These are phyloP conservation scores for Lactarius pseudohatsudake DNA, from an alignment of 768 basidiomycete species.

Conservation along the genomic window DNA sequence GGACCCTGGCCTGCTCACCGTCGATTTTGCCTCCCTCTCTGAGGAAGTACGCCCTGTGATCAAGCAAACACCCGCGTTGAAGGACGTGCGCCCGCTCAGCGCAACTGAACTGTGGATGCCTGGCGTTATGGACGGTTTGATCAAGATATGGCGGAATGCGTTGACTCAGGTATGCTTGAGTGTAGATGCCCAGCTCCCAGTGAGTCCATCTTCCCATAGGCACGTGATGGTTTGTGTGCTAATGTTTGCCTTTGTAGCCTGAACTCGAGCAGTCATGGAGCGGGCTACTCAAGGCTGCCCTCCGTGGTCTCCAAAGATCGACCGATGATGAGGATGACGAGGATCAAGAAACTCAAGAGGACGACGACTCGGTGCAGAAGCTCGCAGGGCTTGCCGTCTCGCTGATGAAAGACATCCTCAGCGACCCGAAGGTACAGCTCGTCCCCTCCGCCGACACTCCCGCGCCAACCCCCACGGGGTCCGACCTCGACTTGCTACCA, in stretches of 20 bases:
- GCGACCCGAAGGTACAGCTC: slow-evolving; percentile 22
- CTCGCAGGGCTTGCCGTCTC: slow-evolving; percentile 28
- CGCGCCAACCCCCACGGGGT: neutral
- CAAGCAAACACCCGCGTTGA: slow-evolving; percentile 51
- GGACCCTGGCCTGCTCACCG: slow-evolving; percentile 53
- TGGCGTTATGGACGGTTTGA: slow-evolving; percentile 53
- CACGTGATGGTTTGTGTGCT: neutral
- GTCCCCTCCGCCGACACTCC: slow-evolving; percentile 18
- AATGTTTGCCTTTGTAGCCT: slow-evolving; percentile 34
- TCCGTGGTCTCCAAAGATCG: slow-evolving; percentile 45
- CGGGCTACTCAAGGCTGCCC: slow-evolving; percentile 52
- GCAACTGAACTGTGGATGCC: slow-evolving; percentile 53
- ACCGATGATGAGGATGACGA: slow-evolving; percentile 3
- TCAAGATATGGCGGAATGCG: slow-evolving; percentile 54
- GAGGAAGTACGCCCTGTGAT: slow-evolving; percentile 51
- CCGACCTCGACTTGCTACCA: slow-evolving; percentile 23
- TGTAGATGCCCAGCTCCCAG: slow-evolving; percentile 49
- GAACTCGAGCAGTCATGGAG: slow-evolving; percentile 59
- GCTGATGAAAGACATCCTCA: slow-evolving; percentile 24
- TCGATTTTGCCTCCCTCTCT: slow-evolving; percentile 50
- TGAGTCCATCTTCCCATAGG: slow-evolving; percentile 36
- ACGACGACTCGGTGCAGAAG: slow-evolving; percentile 35
- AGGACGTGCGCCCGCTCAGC: slow-evolving; percentile 58
- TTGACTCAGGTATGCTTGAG: slow-evolving; percentile 46
- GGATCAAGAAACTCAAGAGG: slow-evolving; percentile 44